phyloP scores from a whole-genome alignment of 495 filamentous ascomycete species.

The Aspergillus sclerotioniger region DNA sequence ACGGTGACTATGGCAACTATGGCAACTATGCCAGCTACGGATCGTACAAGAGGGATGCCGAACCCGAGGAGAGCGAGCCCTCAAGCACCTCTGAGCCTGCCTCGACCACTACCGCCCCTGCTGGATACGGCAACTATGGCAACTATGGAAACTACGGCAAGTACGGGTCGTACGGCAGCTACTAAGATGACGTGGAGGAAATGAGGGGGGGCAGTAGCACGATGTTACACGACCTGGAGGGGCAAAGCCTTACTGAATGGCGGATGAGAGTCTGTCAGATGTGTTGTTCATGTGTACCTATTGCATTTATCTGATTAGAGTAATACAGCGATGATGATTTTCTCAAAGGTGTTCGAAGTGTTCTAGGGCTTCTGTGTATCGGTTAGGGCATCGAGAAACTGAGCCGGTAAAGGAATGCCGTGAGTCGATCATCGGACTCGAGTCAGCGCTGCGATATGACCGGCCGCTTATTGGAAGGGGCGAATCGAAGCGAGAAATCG shows the following conservation, averaged over 20 bases:
- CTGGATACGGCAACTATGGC: background rate
- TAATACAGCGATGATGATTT: background rate
- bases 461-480: background rate
- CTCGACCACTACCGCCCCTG: background rate
- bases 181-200: background rate
- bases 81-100: background rate
- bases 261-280: background rate
- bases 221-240: background rate
- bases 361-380: background rate
- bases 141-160: background rate
- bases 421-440: background rate
- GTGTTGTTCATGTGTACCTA: background rate
- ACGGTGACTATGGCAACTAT: conserved; percentile 9
- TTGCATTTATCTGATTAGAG: background rate
- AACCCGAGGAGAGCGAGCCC: background rate
- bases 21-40: conserved; percentile 11
- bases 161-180: background rate
- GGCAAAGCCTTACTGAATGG: background rate
- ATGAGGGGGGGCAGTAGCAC: background rate
- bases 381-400: too few species aligned
- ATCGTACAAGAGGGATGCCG: conserved; percentile 7
- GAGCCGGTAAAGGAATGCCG: too few species aligned
- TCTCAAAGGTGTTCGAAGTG: background rate
- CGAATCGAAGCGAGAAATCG: background rate
- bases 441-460: background rate